A percentile compares a stretch with the other conserved stretches of the same genome.
phyloP scores from a whole-genome alignment of 441 rosid species.

The Erysimum pusillum region DNA sequence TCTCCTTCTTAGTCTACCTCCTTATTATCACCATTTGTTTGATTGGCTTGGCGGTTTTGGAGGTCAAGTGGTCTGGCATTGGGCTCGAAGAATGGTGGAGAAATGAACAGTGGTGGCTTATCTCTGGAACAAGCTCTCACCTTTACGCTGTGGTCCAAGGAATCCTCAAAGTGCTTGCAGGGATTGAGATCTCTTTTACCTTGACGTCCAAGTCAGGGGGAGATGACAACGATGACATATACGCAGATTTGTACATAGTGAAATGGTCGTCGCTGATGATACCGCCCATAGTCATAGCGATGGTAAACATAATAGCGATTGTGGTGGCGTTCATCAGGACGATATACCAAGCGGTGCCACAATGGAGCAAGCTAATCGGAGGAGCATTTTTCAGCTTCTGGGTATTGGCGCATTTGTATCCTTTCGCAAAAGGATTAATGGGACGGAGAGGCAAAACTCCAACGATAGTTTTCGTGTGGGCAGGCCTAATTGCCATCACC shows the following conservation, averaged over 20 bases:
- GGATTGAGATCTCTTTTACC: constrained; percentile 91
- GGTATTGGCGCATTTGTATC: constrained; percentile 92
- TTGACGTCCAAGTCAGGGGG: constrained; percentile 76
- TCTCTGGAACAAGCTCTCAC: constrained; percentile 83
- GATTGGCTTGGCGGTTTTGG: constrained; percentile 71
- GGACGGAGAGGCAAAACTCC: constrained; percentile 90
- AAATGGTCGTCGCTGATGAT: constrained; percentile 89
- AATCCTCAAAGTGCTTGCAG: constrained; percentile 82
- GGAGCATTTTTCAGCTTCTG: constrained; percentile 93
- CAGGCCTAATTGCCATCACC: constrained; percentile 87
- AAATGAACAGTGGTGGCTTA: constrained; percentile 92
- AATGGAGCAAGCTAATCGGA: constrained; percentile 87
- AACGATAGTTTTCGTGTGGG: constrained; percentile 87
- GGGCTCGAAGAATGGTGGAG: constrained; percentile 95
- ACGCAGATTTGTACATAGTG: constrained; percentile 77
- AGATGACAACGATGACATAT: constrained; percentile 80
- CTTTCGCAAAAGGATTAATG: constrained; percentile 93
- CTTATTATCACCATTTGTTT: constrained; percentile 66
- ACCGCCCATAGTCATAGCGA: constrained; percentile 86
- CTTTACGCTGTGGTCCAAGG: constrained; percentile 84
- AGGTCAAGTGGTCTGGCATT: constrained; percentile 85
- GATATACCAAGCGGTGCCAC: constrained; percentile 66
- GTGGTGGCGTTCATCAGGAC: constrained; percentile 73
- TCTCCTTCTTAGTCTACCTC: constrained; percentile 72
- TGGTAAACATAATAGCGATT: constrained; percentile 81